A percentile compares a stretch with the other conserved stretches of the same genome.
Evolutionary conservation across 495 filamentous ascomycete species (phyloP).

Genomic region (Hypoxylon crocopeplum): DNA sequence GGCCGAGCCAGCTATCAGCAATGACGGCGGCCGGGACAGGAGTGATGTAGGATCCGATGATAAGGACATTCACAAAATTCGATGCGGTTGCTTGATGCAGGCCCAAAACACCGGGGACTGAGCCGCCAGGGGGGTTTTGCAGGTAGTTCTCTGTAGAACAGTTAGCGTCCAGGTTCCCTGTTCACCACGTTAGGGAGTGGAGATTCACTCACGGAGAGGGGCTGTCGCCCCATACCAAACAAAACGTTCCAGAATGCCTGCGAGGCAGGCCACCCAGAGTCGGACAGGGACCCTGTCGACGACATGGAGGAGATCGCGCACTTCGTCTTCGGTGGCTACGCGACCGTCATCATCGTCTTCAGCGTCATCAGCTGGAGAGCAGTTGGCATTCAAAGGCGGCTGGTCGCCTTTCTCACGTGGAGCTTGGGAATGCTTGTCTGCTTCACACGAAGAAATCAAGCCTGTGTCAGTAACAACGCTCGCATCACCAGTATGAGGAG

Average conservation of each 20-base stretch:
- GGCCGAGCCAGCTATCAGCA: slow-evolving; percentile 22
- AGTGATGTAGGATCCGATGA: slow-evolving; percentile 9
- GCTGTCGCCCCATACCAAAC: slow-evolving; percentile 22
- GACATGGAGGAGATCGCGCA: slow-evolving; percentile 17
- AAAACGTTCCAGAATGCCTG: slow-evolving; percentile 16
- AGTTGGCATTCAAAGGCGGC: too few species aligned
- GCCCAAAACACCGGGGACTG: slow-evolving; percentile 16
- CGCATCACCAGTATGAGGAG: too few species aligned
- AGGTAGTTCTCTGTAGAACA: slow-evolving; percentile 19
- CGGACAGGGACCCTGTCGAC: slow-evolving; percentile 9
- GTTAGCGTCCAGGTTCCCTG: neutral
- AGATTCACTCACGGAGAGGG: slow-evolving; percentile 20
- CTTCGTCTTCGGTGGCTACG: slow-evolving; percentile 31
- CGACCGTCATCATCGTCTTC: too few species aligned
- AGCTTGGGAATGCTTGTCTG: too few species aligned
- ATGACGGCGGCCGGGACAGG: slow-evolving; percentile 14
- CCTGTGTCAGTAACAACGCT: too few species aligned
- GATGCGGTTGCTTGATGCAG: slow-evolving; percentile 18
- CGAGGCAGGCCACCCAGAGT: slow-evolving; percentile 15
- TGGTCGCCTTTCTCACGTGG: too few species aligned
- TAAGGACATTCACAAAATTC: slow-evolving; percentile 13
- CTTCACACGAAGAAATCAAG: too few species aligned
- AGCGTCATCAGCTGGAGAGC: too few species aligned
- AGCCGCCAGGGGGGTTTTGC: slow-evolving; percentile 11
- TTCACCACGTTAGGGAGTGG: neutral